Base-by-base conservation (phyloP, 208 protist species). In the Leishmania amazonensis region DNA sequence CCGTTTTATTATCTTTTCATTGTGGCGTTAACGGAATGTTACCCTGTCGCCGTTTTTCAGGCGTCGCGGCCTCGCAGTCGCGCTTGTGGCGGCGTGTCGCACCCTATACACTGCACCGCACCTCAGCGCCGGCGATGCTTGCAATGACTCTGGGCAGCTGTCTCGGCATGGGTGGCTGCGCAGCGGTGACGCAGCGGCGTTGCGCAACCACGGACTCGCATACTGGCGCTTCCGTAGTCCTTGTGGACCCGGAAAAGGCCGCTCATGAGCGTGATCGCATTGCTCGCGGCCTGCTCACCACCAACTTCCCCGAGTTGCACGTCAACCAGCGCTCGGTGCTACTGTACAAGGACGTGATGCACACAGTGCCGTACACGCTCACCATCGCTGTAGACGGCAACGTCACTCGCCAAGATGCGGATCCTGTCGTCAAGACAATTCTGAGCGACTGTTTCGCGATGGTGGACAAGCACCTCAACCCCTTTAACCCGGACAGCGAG, bases 361-460 rank as follows among this genome's bases (percentile, higher is more conserved):
- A 91, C 87, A 96, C 93, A 1, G 89, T 96, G n/a, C 93, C 91
- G 60, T 96, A 93, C 80, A 87, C 88, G 17, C 89, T 95, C 54
- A 83, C 49, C 64, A 85, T 93, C 49, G 91, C 87, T 38, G 62
- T 89, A 42, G 83, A 89, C 76, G 81, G 53, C 75, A 76, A 68
- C 2, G 79, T 85, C 51, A 19, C 80, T 35, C 70, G 79, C 47
- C 67, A 58, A 40, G 76, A 83, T 13, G 76, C 49, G 24, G 67
- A 85, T 28, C 75, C 67, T 60, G 49, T 76, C 24, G 85, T 85
- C 54, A 71, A 73, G 31, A 73, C 35, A 3, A 85, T 94, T n/a
- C 83, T 93, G 8, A 60, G 76, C 15, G 86, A 91, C 67, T 86
- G 83, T 60, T 96, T 94, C 79, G 76, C 84, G n/a, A 90, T 94